Evolutionary conservation across 352 stramenopile genomes (phyloP).

Genomic region (Phytophthora pistaciae): DNA sequence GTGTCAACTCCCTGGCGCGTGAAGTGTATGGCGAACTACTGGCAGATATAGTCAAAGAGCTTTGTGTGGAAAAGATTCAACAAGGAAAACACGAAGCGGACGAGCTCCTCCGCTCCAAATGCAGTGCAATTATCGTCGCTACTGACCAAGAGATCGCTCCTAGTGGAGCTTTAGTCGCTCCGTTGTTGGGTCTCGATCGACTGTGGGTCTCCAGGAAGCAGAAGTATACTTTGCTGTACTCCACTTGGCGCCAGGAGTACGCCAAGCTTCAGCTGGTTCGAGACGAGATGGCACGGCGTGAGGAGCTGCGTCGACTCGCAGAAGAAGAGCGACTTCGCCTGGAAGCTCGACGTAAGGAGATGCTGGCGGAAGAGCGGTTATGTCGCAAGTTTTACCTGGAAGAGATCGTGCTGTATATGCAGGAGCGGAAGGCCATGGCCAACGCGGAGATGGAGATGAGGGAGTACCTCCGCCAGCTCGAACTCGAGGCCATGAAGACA

Average conservation of each 20-base stretch:
- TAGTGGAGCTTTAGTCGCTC: constrained; percentile 6
- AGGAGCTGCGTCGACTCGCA: constrained; percentile 54
- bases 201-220: constrained; percentile 54
- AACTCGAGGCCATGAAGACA: constrained; percentile 76
- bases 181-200: constrained; percentile 42
- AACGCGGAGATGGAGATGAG: constrained; percentile 73
- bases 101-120: constrained; percentile 23
- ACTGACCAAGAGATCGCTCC: constrained; percentile 4
- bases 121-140: constrained; percentile 17
- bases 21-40: constrained; percentile 42
- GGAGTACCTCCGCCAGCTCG: constrained; percentile 69
- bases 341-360: constrained; percentile 62
- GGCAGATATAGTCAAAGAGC: constrained; percentile 21
- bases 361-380: constrained; percentile 68
- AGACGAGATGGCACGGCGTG: constrained; percentile 58
- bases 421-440: constrained; percentile 74
- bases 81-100: constrained; percentile 26
- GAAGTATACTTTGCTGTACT: constrained; percentile 40
- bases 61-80: constrained; percentile 37
- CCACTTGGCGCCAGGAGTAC: constrained; percentile 56
- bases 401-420: constrained; percentile 64
- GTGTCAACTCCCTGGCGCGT: constrained; percentile 18
- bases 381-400: constrained; percentile 78
- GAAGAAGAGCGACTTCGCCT: constrained; percentile 60
- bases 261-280: constrained; percentile 56